A percentile compares a stretch with the other conserved stretches of the same genome.
Evolutionary conservation across 2,329 filamentous ascomycete genomes (phyloP).

Genomic region (Fusarium torreyae): DNA sequence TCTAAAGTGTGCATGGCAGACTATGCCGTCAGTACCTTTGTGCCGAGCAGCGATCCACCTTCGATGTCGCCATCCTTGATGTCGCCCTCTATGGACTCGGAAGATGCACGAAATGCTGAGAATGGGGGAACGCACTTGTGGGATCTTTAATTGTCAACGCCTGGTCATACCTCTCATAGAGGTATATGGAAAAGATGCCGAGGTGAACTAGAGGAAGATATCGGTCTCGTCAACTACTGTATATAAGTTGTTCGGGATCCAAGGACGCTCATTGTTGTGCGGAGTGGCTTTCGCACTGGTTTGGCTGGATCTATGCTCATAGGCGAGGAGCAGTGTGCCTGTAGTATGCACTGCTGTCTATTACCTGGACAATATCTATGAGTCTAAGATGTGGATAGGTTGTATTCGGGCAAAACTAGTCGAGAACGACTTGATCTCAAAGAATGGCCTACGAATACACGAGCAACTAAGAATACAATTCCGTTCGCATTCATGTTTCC

Average conservation of each 20-base stretch:
- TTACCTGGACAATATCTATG: background rate
- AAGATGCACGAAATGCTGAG: constrained; percentile 28
- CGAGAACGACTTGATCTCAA: background rate
- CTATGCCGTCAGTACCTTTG: constrained; percentile 9
- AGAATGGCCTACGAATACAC: background rate
- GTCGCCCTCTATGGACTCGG: constrained; percentile 33
- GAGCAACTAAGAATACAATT: constrained; percentile 5
- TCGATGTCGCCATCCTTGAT: constrained; percentile 24
- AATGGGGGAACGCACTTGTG: constrained; percentile 30
- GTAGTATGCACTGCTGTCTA: background rate
- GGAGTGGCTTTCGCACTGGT: background rate
- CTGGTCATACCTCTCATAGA: constrained; percentile 7
- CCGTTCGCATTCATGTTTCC: no score
- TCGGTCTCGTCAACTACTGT: background rate
- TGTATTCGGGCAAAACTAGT: constrained; percentile 4
- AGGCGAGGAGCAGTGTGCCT: background rate
- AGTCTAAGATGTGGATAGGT: background rate
- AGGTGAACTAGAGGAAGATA: background rate
- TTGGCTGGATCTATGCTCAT: background rate
- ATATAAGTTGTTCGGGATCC: background rate
- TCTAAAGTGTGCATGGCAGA: constrained; percentile 33
- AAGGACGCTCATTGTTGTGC: constrained; percentile 7
- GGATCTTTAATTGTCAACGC: background rate
- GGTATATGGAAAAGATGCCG: constrained; percentile 21
- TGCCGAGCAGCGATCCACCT: background rate